Evolutionary conservation across 495 filamentous ascomycete species (phyloP), one percentile per base, ranked within the genome.

Genomic region (Venustampulla echinocandica): DNA sequence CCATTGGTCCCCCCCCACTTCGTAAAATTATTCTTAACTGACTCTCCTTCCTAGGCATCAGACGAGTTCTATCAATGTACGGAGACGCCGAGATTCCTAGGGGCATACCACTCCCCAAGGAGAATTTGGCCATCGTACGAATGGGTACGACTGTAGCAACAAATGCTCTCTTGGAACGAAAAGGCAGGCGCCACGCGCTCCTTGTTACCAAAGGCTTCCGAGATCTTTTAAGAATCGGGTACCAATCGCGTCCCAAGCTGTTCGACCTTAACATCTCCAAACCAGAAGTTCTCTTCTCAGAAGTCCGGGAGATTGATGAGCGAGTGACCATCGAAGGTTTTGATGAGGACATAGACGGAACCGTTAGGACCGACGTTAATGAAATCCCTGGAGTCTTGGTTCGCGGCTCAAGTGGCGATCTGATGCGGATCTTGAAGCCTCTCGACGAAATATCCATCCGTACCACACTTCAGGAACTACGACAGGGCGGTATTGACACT

Each of bases 341-440:
- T 20, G 50, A 55, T n/a, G 58, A 62, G 28, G 54, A 64, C 44
- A 43, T 55, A 18, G 30, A 46, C 20, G 42, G 39, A n/a, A n/a
- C n/a, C n/a, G n/a, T n/a, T n/a, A n/a, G n/a, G n/a, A n/a, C n/a
- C n/a, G n/a, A n/a, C n/a, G n/a, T n/a, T n/a, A n/a, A n/a, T n/a
- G n/a, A n/a, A n/a, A n/a, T n/a, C n/a, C n/a, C n/a, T n/a, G n/a
- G n/a, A n/a, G n/a, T n/a, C n/a, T n/a, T n/a, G n/a, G n/a, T n/a
- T n/a, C n/a, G n/a, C n/a, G 74, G 74, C 14, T 60, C 74, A 5
- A 73, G 73, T 3, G 68, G 68, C 4, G 74, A 79, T 54, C 65
- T 69, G 22, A 69, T 77, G 46, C 63, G 70, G 1, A 64, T 79
- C 10, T 30, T 62, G 3, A 35, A 58, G 41, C 57, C 47, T 7